These are phyloP conservation scores for Straminergon stramineum DNA, from an alignment of 225 moss, liverwort and hornwort genomes.

Conservation along the genomic window DNA sequence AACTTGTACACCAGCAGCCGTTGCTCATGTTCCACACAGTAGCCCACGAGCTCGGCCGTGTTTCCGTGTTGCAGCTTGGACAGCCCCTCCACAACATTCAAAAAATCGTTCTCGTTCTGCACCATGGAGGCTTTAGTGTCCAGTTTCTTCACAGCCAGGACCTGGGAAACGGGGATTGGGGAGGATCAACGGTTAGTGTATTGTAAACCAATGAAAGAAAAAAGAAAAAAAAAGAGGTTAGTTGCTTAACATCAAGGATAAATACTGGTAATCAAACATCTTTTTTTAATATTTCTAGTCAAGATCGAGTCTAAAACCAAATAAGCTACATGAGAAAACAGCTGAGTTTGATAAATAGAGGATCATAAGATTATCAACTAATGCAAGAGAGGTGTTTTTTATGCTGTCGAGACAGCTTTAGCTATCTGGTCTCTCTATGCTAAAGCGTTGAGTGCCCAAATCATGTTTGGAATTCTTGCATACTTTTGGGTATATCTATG, in stretches of 20 bases:
- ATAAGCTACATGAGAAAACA: too few relatives aligned
- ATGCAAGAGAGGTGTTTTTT: background rate
- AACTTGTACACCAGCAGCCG: slow-evolving; percentile 50
- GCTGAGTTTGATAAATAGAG: background rate
- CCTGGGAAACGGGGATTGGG: background rate
- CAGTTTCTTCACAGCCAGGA: slow-evolving; percentile 56
- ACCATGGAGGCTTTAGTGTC: slow-evolving; percentile 32
- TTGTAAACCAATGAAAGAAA: background rate
- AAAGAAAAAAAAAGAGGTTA: too few relatives aligned
- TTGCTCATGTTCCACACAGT: slow-evolving; percentile 63
- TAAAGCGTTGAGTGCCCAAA: background rate
- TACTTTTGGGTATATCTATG: background rate
- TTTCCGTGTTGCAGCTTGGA: slow-evolving; percentile 40
- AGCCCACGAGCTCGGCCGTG: slow-evolving; percentile 42
- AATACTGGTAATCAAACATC: background rate
- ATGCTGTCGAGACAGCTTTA: background rate
- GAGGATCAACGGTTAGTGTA: background rate
- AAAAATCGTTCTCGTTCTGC: slow-evolving; percentile 44
- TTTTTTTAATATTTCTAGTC: too few relatives aligned
- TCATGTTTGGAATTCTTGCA: background rate
- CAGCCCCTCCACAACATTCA: slow-evolving; percentile 34
- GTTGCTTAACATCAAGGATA: background rate
- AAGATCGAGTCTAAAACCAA: too few relatives aligned
- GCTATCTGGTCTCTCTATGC: too few relatives aligned
- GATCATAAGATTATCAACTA: background rate